These are phyloP conservation scores for Calonectria honghensis DNA, from an alignment of 2,329 filamentous ascomycete genomes.

Conservation along the genomic window DNA sequence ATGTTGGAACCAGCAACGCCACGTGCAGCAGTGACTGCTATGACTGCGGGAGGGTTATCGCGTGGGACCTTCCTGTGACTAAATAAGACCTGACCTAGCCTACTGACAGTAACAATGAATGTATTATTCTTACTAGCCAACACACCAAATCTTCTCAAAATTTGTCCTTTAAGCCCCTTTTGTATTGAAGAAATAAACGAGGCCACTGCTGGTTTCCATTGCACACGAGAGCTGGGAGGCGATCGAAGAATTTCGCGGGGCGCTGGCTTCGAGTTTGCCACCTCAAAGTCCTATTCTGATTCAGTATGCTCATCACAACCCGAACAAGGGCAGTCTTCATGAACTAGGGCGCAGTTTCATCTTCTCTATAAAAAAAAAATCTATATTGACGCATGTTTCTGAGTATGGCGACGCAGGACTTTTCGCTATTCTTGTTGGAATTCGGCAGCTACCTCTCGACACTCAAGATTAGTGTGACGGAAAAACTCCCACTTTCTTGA, in stretches of 20 bases:
- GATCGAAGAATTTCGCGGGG: neutral
- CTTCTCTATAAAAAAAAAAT: neutral
- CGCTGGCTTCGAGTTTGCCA: neutral
- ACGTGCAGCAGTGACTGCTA: too few relatives aligned
- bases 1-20: too few relatives aligned
- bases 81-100: too few relatives aligned
- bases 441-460: neutral
- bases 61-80: too few relatives aligned
- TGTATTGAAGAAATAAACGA: neutral
- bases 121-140: neutral
- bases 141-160: neutral
- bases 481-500: neutral
- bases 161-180: neutral
- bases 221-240: neutral
- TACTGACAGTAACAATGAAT: too few relatives aligned
- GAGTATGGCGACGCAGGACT: neutral
- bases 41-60: too few relatives aligned
- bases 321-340: neutral
- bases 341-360: constrained; percentile 12
- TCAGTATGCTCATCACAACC: neutral
- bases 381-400: neutral
- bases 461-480: neutral
- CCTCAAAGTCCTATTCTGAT: neutral
- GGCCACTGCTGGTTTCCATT: neutral
- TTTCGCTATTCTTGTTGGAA: neutral